These are phyloP conservation scores for Cardamine resedifolia DNA, from an alignment of 345 rosid species.

Conservation along the genomic window DNA sequence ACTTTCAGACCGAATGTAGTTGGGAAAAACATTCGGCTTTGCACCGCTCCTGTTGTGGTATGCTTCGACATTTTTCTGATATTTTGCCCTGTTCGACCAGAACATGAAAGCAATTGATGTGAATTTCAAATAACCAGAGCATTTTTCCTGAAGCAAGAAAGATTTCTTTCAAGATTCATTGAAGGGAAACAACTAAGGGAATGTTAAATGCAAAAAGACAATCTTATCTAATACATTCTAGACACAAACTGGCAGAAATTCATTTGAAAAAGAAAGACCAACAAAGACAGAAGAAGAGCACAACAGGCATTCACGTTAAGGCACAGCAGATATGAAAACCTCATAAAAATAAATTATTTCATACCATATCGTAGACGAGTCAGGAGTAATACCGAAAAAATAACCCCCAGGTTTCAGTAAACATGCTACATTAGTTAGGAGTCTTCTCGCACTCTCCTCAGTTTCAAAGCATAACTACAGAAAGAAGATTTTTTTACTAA, in stretches of 20 bases:
- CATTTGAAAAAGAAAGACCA: conserved; percentile 1
- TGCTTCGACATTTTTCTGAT: conserved; percentile 97
- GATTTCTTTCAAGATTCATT: neutral
- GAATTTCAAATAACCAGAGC: no score
- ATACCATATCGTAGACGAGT: conserved; percentile 99
- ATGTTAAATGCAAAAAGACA: neutral
- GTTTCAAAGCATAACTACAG: conserved; percentile 84
- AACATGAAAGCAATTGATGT: no score
- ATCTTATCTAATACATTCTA: neutral
- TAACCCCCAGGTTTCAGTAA: conserved; percentile 95
- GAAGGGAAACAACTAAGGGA: neutral
- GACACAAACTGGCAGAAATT: neutral
- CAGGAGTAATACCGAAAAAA: conserved; percentile 94
- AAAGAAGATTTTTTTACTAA: conserved; percentile 10
- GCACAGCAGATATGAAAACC: neutral
- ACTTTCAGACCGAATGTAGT: conserved; percentile 89
- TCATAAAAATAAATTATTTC: conserved; percentile 30
- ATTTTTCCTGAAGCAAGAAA: neutral
- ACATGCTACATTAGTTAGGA: conserved; percentile 74
- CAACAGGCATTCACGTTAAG: neutral
- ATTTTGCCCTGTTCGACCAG: conserved; percentile 77
- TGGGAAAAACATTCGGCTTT: conserved; percentile 87
- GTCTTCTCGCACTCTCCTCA: conserved; percentile 89
- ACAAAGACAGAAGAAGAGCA: neutral
- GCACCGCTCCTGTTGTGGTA: conserved; percentile 81